Evolutionary conservation across 2,329 filamentous ascomycete genomes (phyloP), one percentile per base, ranked within the genome.

Genomic region (Epichloe uncinata): DNA sequence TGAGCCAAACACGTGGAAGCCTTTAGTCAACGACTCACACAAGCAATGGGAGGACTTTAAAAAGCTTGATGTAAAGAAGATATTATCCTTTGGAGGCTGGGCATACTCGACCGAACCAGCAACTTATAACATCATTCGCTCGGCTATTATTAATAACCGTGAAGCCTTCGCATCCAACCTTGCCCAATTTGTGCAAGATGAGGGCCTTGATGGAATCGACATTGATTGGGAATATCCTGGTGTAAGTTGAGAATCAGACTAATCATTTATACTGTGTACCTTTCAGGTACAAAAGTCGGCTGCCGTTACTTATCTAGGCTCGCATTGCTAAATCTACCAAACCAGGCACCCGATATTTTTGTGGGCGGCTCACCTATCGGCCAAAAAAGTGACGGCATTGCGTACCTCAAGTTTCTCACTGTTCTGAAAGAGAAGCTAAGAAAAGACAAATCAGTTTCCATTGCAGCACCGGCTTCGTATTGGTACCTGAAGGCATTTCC

Each of bases 211-310:
- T 44, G 68, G 69, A 0, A 52, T 70, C 9, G 66, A 70, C 42
- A 55, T 68, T 35, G 66, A 70, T 52, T 74, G 69, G 70, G 67
- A 69, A 45, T 69, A 69, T 30, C 61, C 61, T 6, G 60, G 57
- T 4, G 55, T 57, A 22, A 53, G 55, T 51, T 22, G 6, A 40
- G n/a, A 40, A 18, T 11, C 9, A 18, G 3, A n/a, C 1, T 22
- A 6, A 22, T 22, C 22, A 22, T 22, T 22, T 22, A n/a, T n/a
- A n/a, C n/a, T n/a, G n/a, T n/a, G n/a, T n/a, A n/a, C n/a, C n/a
- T n/a, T n/a, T n/a, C n/a, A n/a, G n/a, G n/a, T n/a, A n/a, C n/a
- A n/a, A n/a, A n/a, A n/a, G n/a, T n/a, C n/a, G n/a, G n/a, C n/a
- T n/a, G n/a, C n/a, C n/a, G n/a, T n/a, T n/a, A 22, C 22, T 22